phyloP scores from a whole-genome alignment of 208 protist species.

The Leishmania major region DNA sequence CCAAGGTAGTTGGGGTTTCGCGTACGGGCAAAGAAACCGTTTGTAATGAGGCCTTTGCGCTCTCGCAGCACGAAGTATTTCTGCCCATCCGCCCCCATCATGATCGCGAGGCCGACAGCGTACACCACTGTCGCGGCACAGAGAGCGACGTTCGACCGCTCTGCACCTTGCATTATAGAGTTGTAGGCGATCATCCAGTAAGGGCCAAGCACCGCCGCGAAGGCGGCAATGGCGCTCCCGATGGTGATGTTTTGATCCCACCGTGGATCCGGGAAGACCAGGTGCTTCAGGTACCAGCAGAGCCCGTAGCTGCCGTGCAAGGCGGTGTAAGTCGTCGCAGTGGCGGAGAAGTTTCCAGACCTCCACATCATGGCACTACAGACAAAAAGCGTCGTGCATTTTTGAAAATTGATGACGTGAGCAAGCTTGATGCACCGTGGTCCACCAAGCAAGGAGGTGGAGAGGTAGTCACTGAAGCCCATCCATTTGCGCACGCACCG shows the following conservation, averaged over 20 bases:
- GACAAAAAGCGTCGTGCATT: constrained; percentile 68
- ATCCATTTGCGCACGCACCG: constrained; percentile 53
- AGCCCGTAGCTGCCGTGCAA: constrained; percentile 89
- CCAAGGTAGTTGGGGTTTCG: constrained; percentile 90
- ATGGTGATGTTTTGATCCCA: constrained; percentile 78
- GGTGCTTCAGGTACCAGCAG: constrained; percentile 89
- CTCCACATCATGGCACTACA: constrained; percentile 74
- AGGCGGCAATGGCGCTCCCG: constrained; percentile 44
- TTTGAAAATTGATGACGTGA: constrained; percentile 87
- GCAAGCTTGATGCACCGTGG: constrained; percentile 63
- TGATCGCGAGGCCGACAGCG: constrained; percentile 63
- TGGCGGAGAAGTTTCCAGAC: constrained; percentile 72
- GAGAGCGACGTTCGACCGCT: constrained; percentile 52
- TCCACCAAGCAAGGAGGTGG: constrained; percentile 57
- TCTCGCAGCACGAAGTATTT: constrained; percentile 84
- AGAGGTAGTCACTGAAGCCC: constrained; percentile 42
- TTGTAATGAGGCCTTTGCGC: constrained; percentile 74
- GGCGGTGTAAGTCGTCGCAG: constrained; percentile 81
- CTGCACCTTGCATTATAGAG: constrained; percentile 53
- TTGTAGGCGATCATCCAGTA: constrained; percentile 89
- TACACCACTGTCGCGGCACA: constrained; percentile 62
- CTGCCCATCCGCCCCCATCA: constrained; percentile 80
- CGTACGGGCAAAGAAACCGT: constrained; percentile 81
- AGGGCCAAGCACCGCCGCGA: constrained; percentile 61
- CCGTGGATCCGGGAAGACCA: constrained; percentile 80